These are phyloP conservation scores for Nepenthes gracilis DNA, from an alignment of 148 eudicot species.

Conservation along the genomic window DNA sequence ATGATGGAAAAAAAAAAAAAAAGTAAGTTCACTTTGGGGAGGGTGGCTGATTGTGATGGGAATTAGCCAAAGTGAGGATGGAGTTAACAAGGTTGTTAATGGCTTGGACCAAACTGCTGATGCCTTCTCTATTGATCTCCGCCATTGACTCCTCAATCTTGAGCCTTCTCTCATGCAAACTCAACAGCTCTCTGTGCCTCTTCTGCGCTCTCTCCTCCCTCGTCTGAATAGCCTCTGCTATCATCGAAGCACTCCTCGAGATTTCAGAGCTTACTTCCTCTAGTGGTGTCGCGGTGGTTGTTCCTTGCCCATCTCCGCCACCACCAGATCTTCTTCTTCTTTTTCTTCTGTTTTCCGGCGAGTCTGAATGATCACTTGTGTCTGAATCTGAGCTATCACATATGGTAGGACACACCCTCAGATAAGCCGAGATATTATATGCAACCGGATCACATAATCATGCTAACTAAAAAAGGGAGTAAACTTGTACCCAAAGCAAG, in stretches of 20 bases:
- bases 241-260: slow-evolving; percentile 37
- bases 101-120: slow-evolving; percentile 49
- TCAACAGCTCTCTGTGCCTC: slow-evolving; percentile 55
- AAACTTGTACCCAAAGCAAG: neutral
- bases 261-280: slow-evolving; percentile 44
- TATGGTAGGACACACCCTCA: neutral
- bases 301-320: neutral
- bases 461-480: neutral
- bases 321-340: neutral
- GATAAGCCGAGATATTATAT: neutral
- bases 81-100: slow-evolving; percentile 69
- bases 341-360: slow-evolving; percentile 31
- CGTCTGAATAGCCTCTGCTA: slow-evolving; percentile 49
- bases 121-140: slow-evolving; percentile 43
- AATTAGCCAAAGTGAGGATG: slow-evolving; percentile 36
- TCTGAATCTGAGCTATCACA: slow-evolving; percentile 23
- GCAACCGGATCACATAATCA: neutral
- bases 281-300: neutral
- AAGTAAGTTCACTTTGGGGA: neutral
- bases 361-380: slow-evolving; percentile 42
- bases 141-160: slow-evolving; percentile 50
- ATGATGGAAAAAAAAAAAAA: no score
- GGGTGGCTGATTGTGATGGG: neutral
- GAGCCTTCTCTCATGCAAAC: slow-evolving; percentile 41
- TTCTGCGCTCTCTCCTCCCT: slow-evolving; percentile 51